A percentile compares a stretch with the other conserved stretches of the same genome.
These are phyloP conservation scores for Trypanosoma avium DNA, from an alignment of 208 protist genomes.

Conservation along the genomic window DNA sequence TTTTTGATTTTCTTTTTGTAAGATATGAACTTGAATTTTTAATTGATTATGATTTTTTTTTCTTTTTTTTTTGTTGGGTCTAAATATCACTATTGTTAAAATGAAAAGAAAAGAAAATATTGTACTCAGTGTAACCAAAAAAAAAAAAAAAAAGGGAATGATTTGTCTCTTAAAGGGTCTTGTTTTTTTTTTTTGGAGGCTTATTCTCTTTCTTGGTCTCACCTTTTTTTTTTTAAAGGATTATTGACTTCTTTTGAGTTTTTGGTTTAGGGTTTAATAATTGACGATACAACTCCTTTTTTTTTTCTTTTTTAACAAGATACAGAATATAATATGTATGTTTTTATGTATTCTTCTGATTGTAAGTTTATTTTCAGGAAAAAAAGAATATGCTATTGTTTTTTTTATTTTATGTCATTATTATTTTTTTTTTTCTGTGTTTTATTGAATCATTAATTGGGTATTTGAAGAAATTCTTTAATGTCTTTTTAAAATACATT, in stretches of 20 bases:
- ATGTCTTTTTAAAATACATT: too few species aligned
- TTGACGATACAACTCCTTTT: neutral
- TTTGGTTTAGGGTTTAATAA: neutral
- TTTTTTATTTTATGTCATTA: too few species aligned
- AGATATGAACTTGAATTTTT: neutral
- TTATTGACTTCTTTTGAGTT: slow-evolving; percentile 1
- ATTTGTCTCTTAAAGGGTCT: slow-evolving; percentile 11
- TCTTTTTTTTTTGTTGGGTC: slow-evolving; percentile 1
- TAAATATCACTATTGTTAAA: slow-evolving; percentile 10
- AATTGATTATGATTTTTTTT: slow-evolving; percentile 2
- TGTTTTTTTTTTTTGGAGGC: neutral
- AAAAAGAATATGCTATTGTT: too few species aligned
- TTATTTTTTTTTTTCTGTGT: too few species aligned
- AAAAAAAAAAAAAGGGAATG: slow-evolving; percentile 24
- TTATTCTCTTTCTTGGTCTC: neutral
- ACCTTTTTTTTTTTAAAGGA: neutral
- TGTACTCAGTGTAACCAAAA: too few species aligned
- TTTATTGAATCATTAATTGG: too few species aligned
- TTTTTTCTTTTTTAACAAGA: neutral
- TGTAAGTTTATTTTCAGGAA: too few species aligned
- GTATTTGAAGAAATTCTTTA: too few species aligned
- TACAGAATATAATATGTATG: too few species aligned
- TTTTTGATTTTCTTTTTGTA: slow-evolving; percentile 19
- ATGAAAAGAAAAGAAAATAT: too few species aligned
- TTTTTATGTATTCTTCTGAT: too few species aligned